Evolutionary conservation across 2,329 filamentous ascomycete species (phyloP).

Genomic region (Verticillium albo-atrum): DNA sequence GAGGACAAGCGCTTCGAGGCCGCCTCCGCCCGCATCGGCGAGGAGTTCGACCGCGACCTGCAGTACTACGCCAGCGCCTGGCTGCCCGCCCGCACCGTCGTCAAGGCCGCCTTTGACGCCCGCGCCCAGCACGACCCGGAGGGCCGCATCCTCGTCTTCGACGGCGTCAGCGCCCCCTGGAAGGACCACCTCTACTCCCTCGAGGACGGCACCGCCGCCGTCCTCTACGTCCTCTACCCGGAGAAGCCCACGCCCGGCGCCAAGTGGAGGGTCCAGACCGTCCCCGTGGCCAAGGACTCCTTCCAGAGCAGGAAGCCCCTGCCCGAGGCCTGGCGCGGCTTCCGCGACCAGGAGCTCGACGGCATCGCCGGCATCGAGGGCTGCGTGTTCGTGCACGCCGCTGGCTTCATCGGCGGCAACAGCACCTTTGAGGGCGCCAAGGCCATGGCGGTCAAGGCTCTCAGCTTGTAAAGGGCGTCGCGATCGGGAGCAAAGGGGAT

Average conservation of each 20-base stretch:
- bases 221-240: constrained; percentile 87
- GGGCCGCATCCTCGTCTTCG: constrained; percentile 78
- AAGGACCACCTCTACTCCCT: constrained; percentile 92
- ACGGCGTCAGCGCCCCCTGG: constrained; percentile 79
- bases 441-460: constrained; percentile 76
- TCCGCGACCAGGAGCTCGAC: constrained; percentile 81
- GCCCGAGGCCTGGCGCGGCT: constrained; percentile 86
- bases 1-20: constrained; percentile 78
- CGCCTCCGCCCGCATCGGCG: constrained; percentile 80
- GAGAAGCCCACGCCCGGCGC: constrained; percentile 70
- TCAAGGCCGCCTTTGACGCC: constrained; percentile 69
- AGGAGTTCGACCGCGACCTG: constrained; percentile 80
- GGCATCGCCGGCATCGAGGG: constrained; percentile 64
- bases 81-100: constrained; percentile 81
- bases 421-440: constrained; percentile 84
- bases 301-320: constrained; percentile 91
- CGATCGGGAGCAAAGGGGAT: neutral
- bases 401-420: constrained; percentile 95
- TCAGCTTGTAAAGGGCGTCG: constrained; percentile 29
- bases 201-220: constrained; percentile 57
- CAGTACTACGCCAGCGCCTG: constrained; percentile 71
- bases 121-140: constrained; percentile 64
- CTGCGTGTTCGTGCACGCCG: constrained; percentile 88
- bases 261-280: constrained; percentile 92
- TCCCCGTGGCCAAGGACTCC: constrained; percentile 78